These are phyloP conservation scores for Penicillium palitans DNA, from an alignment of 2,329 filamentous ascomycete species.

Conservation along the genomic window DNA sequence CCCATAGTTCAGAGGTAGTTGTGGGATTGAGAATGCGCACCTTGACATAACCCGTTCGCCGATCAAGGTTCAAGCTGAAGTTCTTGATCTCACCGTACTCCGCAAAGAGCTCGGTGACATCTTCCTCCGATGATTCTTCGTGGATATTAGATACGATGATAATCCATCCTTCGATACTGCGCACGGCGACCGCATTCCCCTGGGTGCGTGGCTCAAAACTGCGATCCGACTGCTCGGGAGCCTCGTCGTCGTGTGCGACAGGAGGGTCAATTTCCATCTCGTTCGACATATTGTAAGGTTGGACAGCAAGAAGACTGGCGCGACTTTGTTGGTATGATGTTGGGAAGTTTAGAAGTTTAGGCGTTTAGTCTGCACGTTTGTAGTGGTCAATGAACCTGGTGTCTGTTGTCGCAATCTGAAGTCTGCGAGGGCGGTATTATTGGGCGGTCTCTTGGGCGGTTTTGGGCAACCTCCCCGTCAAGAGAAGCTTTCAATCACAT, in stretches of 20 bases:
- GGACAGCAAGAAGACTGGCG: slow-evolving; percentile 50
- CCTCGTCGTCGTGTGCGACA: slow-evolving; percentile 38
- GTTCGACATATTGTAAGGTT: slow-evolving; percentile 39
- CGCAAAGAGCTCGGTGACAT: slow-evolving; percentile 64
- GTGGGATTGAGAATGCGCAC: slow-evolving; percentile 39
- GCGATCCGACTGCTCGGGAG: slow-evolving; percentile 32
- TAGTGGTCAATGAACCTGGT: slow-evolving; percentile 3
- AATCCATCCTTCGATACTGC: slow-evolving; percentile 70
- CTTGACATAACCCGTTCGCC: slow-evolving; percentile 68
- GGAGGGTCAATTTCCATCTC: slow-evolving; percentile 51
- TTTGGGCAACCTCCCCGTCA: not conserved
- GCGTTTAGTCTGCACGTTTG: not conserved
- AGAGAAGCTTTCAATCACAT: slow-evolving; percentile 6
- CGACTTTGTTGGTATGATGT: slow-evolving; percentile 54
- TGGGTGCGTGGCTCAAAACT: slow-evolving; percentile 46
- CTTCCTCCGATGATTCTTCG: slow-evolving; percentile 67
- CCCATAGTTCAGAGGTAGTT: not conserved
- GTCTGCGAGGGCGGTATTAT: slow-evolving; percentile 4
- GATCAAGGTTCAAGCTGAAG: slow-evolving; percentile 64
- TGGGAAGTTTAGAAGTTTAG: slow-evolving; percentile 23
- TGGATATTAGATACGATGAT: slow-evolving; percentile 69
- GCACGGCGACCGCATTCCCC: slow-evolving; percentile 56
- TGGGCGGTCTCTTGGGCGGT: not conserved
- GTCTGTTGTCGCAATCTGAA: slow-evolving; percentile 3
- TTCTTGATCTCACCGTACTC: slow-evolving; percentile 69